phyloP scores from a whole-genome alignment of 345 rosid genomes.

The Turritis glabra region DNA sequence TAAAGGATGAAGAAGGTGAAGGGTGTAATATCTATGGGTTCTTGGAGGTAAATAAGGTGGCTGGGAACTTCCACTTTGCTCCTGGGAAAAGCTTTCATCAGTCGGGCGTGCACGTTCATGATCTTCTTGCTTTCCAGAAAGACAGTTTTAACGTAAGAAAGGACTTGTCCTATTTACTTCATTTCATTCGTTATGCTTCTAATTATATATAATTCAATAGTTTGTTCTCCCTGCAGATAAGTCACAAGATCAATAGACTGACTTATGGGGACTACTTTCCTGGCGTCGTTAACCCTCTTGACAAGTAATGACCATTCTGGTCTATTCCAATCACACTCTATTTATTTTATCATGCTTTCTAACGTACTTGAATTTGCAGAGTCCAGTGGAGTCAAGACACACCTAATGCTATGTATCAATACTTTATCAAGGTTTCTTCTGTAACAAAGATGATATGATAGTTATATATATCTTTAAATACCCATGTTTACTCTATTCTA shows the following conservation, averaged over 20 bases:
- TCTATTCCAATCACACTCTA: conserved; percentile 6
- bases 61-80: conserved; percentile 97
- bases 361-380: conserved; percentile 42
- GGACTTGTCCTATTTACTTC: not conserved
- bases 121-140: conserved; percentile 79
- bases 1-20: conserved; percentile 96
- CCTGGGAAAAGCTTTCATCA: conserved; percentile 99
- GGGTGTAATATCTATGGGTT: conserved; percentile 93
- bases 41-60: conserved; percentile 93
- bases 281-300: conserved; percentile 95
- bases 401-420: conserved; percentile 43
- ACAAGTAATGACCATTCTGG: conserved; percentile 50
- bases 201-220: not conserved
- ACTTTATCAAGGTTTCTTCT: conserved; percentile 68
- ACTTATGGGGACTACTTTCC: conserved; percentile 88
- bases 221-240: conserved; percentile 55
- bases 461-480: not conserved
- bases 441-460: not conserved
- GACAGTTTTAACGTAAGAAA: conserved; percentile 81
- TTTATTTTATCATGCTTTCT: not conserved
- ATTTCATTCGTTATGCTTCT: not conserved
- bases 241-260: conserved; percentile 83
- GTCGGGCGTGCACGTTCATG: conserved; percentile 81
- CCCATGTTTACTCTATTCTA: not conserved
- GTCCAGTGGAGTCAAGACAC: conserved; percentile 58